Evolutionary conservation across 352 stramenopile genomes (phyloP).

Genomic region (Phytopythium chamaehyphon): DNA sequence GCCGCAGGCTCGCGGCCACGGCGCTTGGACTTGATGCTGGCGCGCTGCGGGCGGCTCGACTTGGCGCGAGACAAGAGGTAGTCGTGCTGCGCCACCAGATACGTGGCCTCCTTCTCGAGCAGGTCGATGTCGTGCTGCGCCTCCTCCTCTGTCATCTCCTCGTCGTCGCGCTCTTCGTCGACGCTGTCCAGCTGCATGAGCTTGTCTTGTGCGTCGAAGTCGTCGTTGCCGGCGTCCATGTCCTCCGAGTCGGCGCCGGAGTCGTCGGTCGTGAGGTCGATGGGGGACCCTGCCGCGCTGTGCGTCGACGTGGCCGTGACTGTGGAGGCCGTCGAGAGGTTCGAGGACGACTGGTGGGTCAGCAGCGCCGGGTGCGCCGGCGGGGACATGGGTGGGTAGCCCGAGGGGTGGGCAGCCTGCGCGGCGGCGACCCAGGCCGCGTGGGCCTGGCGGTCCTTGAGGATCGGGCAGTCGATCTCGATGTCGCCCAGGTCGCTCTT

Average conservation of each 20-base stretch:
- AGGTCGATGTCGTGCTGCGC: conserved; percentile 49
- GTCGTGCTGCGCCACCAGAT: conserved; percentile 61
- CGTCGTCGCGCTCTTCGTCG: conserved; percentile 18
- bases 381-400: conserved; percentile 24
- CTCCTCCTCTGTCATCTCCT: conserved; percentile 29
- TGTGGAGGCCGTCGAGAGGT: conserved; percentile 13
- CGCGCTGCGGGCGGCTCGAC: conserved; percentile 29
- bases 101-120: conserved; percentile 67
- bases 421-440: conserved; percentile 9
- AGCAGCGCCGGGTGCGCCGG: conserved; percentile 12
- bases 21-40: conserved; percentile 50
- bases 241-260: conserved; percentile 21
- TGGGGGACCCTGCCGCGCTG: conserved; percentile 11
- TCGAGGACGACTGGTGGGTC: conserved; percentile 13
- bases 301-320: conserved; percentile 12
- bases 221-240: conserved; percentile 9
- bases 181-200: conserved; percentile 9
- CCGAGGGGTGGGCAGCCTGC: conserved; percentile 3
- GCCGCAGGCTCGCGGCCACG: conserved; percentile 13
- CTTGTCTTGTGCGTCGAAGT: conserved; percentile 6
- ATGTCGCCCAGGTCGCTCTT: conserved; percentile 32
- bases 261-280: conserved; percentile 31
- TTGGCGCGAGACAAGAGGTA: conserved; percentile 54
- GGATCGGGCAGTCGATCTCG: conserved; percentile 17
- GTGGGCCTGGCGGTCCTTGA: conserved; percentile 13